Conservation (phyloP, 1,139 yeast genomes). For the Ogataea hybrid region DNA sequence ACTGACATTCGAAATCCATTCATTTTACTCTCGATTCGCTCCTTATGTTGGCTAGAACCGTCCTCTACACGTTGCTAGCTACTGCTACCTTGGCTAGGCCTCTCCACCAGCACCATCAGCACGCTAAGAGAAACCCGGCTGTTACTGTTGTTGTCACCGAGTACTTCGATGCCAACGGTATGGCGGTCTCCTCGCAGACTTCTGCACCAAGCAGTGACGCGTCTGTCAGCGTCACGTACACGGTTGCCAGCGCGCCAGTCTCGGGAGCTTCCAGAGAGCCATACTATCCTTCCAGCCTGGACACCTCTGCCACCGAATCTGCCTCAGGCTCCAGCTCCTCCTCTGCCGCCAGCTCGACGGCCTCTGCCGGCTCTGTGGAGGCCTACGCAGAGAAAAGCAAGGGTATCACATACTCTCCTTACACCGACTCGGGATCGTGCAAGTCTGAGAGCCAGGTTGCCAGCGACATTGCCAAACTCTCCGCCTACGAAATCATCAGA, state of each 20-base stretch:
- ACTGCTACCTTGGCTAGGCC: conserved; percentile 24
- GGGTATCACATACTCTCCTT: conserved; percentile 87
- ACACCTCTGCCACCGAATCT: conserved; percentile 13
- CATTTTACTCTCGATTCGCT: neutral
- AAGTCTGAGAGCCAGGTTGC: conserved; percentile 59
- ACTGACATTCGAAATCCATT: neutral
- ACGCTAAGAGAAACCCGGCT: conserved; percentile 25
- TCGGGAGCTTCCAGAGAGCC: neutral
- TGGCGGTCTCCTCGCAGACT: conserved; percentile 8
- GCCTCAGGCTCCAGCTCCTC: conserved; percentile 23
- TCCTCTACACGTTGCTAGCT: conserved; percentile 9
- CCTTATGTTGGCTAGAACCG: conserved; percentile 8
- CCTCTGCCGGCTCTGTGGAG: conserved; percentile 28
- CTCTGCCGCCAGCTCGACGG: conserved; percentile 26
- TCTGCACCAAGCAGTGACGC: neutral
- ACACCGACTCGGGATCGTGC: conserved; percentile 65
- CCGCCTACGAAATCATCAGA: conserved; percentile 61
- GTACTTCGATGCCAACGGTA: conserved; percentile 4
- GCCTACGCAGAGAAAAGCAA: conserved; percentile 39
- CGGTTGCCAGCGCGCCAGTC: neutral
- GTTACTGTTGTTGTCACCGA: conserved; percentile 18
- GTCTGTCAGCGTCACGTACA: neutral
- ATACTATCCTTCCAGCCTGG: neutral
- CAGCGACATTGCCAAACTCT: conserved; percentile 53
- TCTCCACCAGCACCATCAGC: conserved; percentile 23